Evolutionary conservation across 2,329 filamentous ascomycete species (phyloP), one percentile per base, ranked within the genome.

Genomic region (Colletotrichum sublineola): DNA sequence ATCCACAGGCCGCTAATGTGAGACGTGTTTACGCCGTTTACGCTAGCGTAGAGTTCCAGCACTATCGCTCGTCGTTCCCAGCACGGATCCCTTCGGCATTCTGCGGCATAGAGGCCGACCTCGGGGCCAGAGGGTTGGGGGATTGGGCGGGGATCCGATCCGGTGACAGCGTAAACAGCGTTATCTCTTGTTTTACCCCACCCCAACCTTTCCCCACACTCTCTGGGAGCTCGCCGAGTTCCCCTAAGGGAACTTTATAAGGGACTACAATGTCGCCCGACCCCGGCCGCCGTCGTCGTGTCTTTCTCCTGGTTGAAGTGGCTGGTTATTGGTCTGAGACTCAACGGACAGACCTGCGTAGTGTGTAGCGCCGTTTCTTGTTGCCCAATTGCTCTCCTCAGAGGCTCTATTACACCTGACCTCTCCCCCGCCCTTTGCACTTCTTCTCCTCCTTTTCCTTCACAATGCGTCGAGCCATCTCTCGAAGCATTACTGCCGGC

Each of bases 401-500:
- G 42, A 58, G 42, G 50, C 38, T 63, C 57, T 42, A 29, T 44
- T 63, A 40, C 46, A 55, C 56, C 48, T 24, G 56, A 38, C 55
- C 46, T 68, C 44, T 15, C 36, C 20, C n/a, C 50, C 38, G 33
- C 18, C 20, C 20, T n/a, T 44, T n/a, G 20, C 9, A 18, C 56
- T 55, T 52, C 62, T 36, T 42, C 69, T 70, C 42, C 40, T 31
- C 50, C 50, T 50, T 61, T 67, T 58, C 67, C 69, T 42, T 55
- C 77, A 81, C 74, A 70, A 87, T 87, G 86, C 85, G 84, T 80
- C 85, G 85, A 76, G 77, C 85, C 75, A 76, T 86, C 75, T 80
- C 84, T 64, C 80, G 82, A 73, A 81, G 83, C 77, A 71, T 79
- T 65, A 79, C 81, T 66, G 77, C 78, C 74, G 79, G 79, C 69